Conservation (phyloP, 1,139 yeast species). For the Yamadazyma dushanensis region DNA sequence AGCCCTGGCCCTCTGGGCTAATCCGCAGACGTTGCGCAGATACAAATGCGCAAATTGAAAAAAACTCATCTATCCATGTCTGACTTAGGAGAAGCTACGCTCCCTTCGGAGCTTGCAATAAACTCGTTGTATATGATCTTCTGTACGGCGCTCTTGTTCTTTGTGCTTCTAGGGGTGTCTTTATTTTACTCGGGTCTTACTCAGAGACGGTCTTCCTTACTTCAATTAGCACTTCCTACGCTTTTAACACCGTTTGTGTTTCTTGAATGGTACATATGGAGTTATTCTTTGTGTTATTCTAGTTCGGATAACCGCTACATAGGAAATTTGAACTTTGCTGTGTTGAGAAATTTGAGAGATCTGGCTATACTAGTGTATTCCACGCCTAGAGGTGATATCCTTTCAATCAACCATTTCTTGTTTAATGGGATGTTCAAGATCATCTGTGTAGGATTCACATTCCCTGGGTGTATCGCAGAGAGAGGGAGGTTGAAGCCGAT, state of each 20-base stretch:
- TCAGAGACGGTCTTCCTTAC: slow-evolving; percentile 54
- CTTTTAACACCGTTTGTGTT: slow-evolving; percentile 42
- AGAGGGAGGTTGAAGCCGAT: slow-evolving; percentile 58
- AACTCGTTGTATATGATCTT: slow-evolving; percentile 39
- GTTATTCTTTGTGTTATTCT: slow-evolving; percentile 54
- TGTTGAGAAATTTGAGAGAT: slow-evolving; percentile 35
- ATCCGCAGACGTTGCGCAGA: no score
- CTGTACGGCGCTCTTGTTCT: slow-evolving; percentile 35
- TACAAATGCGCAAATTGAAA: slow-evolving; percentile 1
- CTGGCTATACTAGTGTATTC: slow-evolving; percentile 23
- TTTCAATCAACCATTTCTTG: slow-evolving; percentile 42
- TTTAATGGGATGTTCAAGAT: slow-evolving; percentile 54
- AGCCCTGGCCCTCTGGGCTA: no score
- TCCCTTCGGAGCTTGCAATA: slow-evolving; percentile 22
- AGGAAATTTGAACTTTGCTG: slow-evolving; percentile 48
- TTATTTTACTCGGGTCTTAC: slow-evolving; percentile 61
- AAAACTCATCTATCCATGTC: no score
- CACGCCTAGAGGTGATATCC: slow-evolving; percentile 42
- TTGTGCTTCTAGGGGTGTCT: slow-evolving; percentile 44
- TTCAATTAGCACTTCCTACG: slow-evolving; percentile 53
- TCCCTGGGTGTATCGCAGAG: slow-evolving; percentile 60
- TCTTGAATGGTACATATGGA: slow-evolving; percentile 60
- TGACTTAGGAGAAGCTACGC: background rate
- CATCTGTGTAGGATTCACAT: slow-evolving; percentile 53
- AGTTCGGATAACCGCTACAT: slow-evolving; percentile 43